A percentile compares a stretch with the other conserved stretches of the same genome.
Conservation (phyloP, 495 filamentous ascomycete genomes). For the Neurospora tetrasperma region DNA sequence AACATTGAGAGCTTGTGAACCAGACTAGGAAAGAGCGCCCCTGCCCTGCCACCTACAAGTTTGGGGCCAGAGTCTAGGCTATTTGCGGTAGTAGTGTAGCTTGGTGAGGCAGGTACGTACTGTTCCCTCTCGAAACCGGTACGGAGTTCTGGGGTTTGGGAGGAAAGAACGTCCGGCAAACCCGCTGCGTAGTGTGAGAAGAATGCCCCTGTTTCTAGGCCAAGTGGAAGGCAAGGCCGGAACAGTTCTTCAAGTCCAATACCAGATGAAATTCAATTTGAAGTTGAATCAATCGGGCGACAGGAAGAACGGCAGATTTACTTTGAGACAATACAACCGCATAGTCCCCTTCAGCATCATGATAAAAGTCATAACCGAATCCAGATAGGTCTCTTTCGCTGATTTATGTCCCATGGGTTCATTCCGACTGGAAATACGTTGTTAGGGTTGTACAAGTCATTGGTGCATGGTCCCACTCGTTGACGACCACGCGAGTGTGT, state of each 20-base stretch:
- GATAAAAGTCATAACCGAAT: neutral
- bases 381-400: neutral
- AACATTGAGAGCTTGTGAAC: neutral
- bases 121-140: neutral
- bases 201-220: neutral
- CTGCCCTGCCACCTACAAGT: neutral
- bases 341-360: neutral
- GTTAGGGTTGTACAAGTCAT: neutral
- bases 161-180: neutral
- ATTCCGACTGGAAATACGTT: neutral
- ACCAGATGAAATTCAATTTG: neutral
- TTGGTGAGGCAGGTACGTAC: neutral
- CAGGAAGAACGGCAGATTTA: neutral
- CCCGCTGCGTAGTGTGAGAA: neutral
- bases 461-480: neutral
- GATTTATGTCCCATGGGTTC: neutral
- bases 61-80: neutral
- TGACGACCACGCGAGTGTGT: neutral
- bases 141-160: neutral
- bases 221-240: neutral
- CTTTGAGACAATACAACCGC: neutral
- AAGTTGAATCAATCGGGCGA: neutral
- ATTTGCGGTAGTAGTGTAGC: neutral
- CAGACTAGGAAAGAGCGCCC: neutral
- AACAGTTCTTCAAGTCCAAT: neutral